Conservation (phyloP, 345 rosid species). For the Dimocarpus longan region DNA sequence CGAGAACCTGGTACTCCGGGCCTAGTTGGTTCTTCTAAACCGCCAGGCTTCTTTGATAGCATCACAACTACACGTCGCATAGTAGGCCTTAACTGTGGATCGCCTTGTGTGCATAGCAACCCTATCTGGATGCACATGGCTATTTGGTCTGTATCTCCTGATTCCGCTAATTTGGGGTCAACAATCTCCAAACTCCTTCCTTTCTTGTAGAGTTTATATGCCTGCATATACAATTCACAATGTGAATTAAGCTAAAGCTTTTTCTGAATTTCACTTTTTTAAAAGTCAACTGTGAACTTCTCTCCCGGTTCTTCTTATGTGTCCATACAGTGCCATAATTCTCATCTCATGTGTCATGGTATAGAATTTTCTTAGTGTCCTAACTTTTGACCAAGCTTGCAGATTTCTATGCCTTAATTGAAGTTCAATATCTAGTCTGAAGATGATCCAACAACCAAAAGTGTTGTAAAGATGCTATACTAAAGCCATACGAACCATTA, state of each 20-base stretch:
- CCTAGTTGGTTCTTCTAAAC: slow-evolving; percentile 60
- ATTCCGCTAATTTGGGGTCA: slow-evolving; percentile 55
- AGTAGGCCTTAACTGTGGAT: slow-evolving; percentile 63
- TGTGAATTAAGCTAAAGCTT: background rate
- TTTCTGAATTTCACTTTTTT: background rate
- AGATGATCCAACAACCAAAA: background rate
- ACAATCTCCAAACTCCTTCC: slow-evolving; percentile 67
- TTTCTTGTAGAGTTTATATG: slow-evolving; percentile 71
- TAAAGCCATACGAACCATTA: background rate
- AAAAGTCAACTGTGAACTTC: background rate
- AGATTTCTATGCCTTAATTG: background rate
- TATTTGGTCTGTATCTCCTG: slow-evolving; percentile 58
- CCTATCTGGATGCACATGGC: slow-evolving; percentile 76
- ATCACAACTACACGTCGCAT: slow-evolving; percentile 69
- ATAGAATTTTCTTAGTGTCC: background rate
- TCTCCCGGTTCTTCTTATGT: background rate
- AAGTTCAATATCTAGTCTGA: background rate
- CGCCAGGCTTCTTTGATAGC: slow-evolving; percentile 66
- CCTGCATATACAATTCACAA: slow-evolving; percentile 40
- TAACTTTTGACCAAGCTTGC: background rate
- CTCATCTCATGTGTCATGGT: background rate
- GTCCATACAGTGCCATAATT: background rate
- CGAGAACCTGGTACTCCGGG: slow-evolving; percentile 75
- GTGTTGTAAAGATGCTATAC: background rate
- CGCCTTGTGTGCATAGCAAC: slow-evolving; percentile 81